These are phyloP conservation scores for Hypoxylon sp. DNA, from an alignment of 2,329 filamentous ascomycete genomes.

Conservation along the genomic window DNA sequence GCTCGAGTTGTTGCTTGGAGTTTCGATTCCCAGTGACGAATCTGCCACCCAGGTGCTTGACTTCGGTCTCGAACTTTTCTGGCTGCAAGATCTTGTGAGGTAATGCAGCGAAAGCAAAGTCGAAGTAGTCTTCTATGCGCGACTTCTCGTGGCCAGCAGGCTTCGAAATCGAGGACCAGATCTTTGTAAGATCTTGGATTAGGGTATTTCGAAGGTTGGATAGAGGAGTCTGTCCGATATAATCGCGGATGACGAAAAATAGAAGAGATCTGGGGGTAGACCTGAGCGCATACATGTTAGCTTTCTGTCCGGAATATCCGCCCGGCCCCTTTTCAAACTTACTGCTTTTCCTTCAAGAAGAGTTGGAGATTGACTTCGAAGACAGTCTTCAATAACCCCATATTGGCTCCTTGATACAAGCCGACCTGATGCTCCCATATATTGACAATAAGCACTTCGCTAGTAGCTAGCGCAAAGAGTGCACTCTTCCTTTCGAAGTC, in stretches of 20 bases:
- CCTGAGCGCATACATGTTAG: slow-evolving; percentile 59
- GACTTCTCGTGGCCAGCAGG: slow-evolving; percentile 89
- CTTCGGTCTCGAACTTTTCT: slow-evolving; percentile 87
- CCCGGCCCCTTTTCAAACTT: slow-evolving; percentile 55
- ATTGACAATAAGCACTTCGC: slow-evolving; percentile 97
- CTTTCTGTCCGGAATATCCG: slow-evolving; percentile 8
- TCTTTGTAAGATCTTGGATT: slow-evolving; percentile 88
- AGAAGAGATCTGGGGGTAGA: slow-evolving; percentile 90
- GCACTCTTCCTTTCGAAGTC: slow-evolving; percentile 99
- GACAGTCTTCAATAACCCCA: slow-evolving; percentile 98
- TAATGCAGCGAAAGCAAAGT: slow-evolving; percentile 95
- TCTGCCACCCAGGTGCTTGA: slow-evolving; percentile 81
- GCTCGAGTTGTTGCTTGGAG: slow-evolving; percentile 69
- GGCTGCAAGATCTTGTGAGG: slow-evolving; percentile 97
- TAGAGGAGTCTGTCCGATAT: slow-evolving; percentile 91
- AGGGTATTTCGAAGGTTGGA: slow-evolving; percentile 91
- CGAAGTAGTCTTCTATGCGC: slow-evolving; percentile 96
- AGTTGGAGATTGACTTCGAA: slow-evolving; percentile 98
- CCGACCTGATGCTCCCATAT: slow-evolving; percentile 99
- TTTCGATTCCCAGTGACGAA: slow-evolving; percentile 87
- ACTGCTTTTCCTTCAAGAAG: slow-evolving; percentile 96
- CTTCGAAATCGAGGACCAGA: slow-evolving; percentile 95
- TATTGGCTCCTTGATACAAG: slow-evolving; percentile 97
- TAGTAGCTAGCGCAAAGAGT: slow-evolving; percentile 95
- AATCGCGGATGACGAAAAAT: slow-evolving; percentile 99